phyloP scores from a whole-genome alignment of 768 basidiomycete genomes.

The Royoungia palumana region DNA sequence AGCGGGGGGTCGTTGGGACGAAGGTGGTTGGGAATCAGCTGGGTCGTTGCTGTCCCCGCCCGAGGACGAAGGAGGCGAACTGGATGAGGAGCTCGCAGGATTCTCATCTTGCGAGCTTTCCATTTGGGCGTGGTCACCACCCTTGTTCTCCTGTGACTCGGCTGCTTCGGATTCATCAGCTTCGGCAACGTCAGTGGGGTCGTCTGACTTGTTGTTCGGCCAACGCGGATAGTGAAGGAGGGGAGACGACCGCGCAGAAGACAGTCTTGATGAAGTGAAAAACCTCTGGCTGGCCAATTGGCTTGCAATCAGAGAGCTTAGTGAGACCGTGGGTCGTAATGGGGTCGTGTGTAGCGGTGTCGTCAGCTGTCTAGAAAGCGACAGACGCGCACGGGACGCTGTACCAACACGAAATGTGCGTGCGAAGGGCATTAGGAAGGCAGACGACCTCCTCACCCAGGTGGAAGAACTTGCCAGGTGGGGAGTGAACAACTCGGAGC shows the following conservation, averaged over 20 bases:
- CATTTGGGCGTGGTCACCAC: constrained; percentile 16
- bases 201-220: constrained; percentile 35
- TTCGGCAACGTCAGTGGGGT: constrained; percentile 23
- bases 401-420: constrained; percentile 15
- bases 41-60: constrained; percentile 37
- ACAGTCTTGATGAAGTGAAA: constrained; percentile 25
- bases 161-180: constrained; percentile 22
- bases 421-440: constrained; percentile 24
- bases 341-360: constrained; percentile 12
- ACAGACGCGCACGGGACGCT: constrained; percentile 10
- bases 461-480: not conserved
- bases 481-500: not conserved
- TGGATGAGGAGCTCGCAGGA: constrained; percentile 30
- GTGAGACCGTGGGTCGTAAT: constrained; percentile 3
- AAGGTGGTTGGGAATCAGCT: constrained; percentile 38
- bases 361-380: constrained; percentile 8
- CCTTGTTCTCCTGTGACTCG: constrained; percentile 20
- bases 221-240: constrained; percentile 36
- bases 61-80: constrained; percentile 38
- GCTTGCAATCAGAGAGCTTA: constrained; percentile 2
- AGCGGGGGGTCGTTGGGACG: constrained; percentile 35
- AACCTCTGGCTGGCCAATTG: constrained; percentile 17
- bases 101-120: constrained; percentile 31
- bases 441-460: constrained; percentile 16
- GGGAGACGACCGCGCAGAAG: constrained; percentile 30